phyloP scores from a whole-genome alignment of 208 protist genomes.

The Angomonas ambiguus region DNA sequence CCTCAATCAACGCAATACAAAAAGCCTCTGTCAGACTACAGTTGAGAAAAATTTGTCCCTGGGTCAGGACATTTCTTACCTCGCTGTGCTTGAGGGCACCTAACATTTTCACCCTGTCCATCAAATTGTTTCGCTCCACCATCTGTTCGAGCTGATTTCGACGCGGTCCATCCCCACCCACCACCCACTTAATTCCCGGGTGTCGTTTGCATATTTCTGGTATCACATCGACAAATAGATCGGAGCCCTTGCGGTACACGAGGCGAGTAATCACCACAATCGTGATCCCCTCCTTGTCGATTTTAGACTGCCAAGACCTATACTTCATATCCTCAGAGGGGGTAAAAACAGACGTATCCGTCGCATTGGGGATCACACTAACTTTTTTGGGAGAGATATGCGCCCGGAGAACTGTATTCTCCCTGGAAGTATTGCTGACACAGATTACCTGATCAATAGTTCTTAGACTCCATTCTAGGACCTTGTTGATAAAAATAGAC shows the following conservation, averaged over 20 bases:
- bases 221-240: slow-evolving; percentile 95
- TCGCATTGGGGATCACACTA: slow-evolving; percentile 98
- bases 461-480: slow-evolving; percentile 94
- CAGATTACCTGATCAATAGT: slow-evolving; percentile 97
- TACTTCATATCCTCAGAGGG: slow-evolving; percentile 89
- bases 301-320: slow-evolving; percentile 83
- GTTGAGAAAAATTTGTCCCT: slow-evolving; percentile 98
- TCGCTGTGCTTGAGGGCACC: slow-evolving; percentile 92
- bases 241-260: slow-evolving; percentile 97
- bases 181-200: slow-evolving; percentile 93
- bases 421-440: slow-evolving; percentile 97
- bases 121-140: slow-evolving; percentile 94
- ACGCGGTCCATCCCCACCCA: slow-evolving; percentile 97
- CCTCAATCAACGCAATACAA: slow-evolving; percentile 98
- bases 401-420: slow-evolving; percentile 97
- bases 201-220: slow-evolving; percentile 93
- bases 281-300: slow-evolving; percentile 84
- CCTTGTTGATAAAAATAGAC: slow-evolving; percentile 96
- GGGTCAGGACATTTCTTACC: slow-evolving; percentile 87
- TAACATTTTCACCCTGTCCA: slow-evolving; percentile 95
- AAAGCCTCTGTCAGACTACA: slow-evolving; percentile 98
- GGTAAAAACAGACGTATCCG: slow-evolving; percentile 90
- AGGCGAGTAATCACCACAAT: slow-evolving; percentile 96
- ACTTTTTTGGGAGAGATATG: slow-evolving; percentile 87
- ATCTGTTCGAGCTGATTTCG: slow-evolving; percentile 95